Conservation (phyloP, 768 basidiomycete species). For the Hypholoma sublateritium region DNA sequence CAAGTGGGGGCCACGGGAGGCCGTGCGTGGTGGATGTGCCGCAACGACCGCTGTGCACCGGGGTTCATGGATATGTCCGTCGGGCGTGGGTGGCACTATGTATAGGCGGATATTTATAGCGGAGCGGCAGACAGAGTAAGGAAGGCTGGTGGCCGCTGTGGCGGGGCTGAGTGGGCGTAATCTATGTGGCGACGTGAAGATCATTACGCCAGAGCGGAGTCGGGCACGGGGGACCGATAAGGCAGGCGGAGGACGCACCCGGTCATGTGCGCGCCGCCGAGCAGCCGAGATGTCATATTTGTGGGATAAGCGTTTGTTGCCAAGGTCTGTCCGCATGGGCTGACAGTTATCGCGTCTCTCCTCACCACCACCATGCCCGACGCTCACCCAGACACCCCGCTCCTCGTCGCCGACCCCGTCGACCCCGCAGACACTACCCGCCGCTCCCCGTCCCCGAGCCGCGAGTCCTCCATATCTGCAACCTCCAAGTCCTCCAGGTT, state of each 20-base stretch:
- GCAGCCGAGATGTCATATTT: neutral
- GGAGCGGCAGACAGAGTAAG: too few species aligned
- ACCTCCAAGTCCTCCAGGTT: constrained; percentile 21
- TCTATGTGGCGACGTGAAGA: neutral
- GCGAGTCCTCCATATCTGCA: constrained; percentile 19
- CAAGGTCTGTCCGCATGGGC: constrained; percentile 5
- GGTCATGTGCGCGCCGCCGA: neutral
- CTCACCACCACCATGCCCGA: constrained; percentile 4
- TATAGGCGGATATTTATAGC: too few species aligned
- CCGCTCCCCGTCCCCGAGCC: constrained; percentile 20
- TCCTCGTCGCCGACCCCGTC: neutral
- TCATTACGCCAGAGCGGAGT: constrained; percentile 1
- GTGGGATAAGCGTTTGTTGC: constrained; percentile 3
- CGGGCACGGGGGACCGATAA: neutral
- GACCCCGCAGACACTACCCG: constrained; percentile 10
- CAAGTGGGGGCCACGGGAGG: too few species aligned
- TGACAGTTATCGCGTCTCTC: constrained; percentile 2
- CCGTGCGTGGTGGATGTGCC: too few species aligned
- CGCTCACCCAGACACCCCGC: neutral
- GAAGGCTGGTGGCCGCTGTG: too few species aligned
- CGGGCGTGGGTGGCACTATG: too few species aligned
- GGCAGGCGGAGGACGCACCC: neutral
- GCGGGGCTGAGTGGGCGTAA: neutral
- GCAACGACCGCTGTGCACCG: too few species aligned
- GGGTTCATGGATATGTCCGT: too few species aligned